Evolutionary conservation across 495 filamentous ascomycete genomes (phyloP).

Genomic region (Neurospora sp.): DNA sequence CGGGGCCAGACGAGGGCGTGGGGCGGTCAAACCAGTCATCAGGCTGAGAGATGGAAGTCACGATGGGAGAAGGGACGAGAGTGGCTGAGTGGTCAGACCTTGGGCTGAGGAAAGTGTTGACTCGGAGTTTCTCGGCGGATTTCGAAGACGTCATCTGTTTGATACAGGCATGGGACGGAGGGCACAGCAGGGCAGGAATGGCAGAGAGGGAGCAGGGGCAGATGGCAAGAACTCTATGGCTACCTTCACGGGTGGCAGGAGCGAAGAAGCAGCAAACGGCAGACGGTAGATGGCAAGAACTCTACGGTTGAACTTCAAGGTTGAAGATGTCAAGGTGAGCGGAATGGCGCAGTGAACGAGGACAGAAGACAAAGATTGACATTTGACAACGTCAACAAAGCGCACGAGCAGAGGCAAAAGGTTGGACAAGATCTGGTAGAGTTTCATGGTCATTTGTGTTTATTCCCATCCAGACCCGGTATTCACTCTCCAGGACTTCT

Average conservation of each 20-base stretch:
- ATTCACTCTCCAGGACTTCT: background rate
- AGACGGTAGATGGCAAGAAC: background rate
- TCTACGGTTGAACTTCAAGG: background rate
- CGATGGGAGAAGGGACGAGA: too few species aligned
- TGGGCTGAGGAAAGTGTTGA: too few species aligned
- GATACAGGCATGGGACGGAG: too few species aligned
- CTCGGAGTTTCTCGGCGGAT: too few species aligned
- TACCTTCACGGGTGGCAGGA: too few species aligned
- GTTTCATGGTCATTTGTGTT: background rate
- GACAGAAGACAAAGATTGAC: background rate
- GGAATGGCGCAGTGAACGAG: background rate
- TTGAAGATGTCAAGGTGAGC: background rate
- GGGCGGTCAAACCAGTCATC: too few species aligned
- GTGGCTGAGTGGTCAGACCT: too few species aligned
- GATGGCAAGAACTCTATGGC: background rate
- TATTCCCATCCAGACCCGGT: background rate
- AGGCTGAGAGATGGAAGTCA: too few species aligned
- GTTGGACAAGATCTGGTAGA: background rate
- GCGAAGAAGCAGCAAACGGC: background rate
- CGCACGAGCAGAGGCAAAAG: background rate
- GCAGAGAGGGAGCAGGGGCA: background rate
- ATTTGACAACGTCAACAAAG: background rate
- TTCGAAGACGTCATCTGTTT: too few species aligned
- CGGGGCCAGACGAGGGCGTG: too few species aligned
- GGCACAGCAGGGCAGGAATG: too few species aligned